Percentiles rank a stretch among this genome's conserved stretches.
Evolutionary conservation across 2,329 filamentous ascomycete genomes (phyloP).

Genomic region (Verticillium albo-atrum): DNA sequence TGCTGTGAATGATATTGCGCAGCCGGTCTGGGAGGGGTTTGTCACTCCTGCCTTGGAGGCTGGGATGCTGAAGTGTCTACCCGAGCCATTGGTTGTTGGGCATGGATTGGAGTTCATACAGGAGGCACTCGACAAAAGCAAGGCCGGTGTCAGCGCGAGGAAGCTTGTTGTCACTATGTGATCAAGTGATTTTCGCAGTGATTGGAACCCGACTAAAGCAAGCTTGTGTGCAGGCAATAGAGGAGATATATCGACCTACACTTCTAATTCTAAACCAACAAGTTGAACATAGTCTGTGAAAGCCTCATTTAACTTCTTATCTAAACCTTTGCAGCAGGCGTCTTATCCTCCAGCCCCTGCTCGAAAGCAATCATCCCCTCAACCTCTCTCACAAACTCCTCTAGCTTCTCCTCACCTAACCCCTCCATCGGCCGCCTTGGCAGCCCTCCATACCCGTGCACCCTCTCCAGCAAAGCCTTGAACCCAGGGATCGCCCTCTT

Average conservation of each 20-base stretch:
- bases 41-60: conserved; percentile 16
- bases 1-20: conserved; percentile 18
- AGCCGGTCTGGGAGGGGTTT: conserved; percentile 17
- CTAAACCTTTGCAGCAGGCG: neutral
- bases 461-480: conserved; percentile 19
- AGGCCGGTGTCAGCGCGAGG: conserved; percentile 17
- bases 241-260: too few relatives aligned
- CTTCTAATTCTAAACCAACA: too few relatives aligned
- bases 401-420: conserved; percentile 10
- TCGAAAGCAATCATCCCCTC: conserved; percentile 13
- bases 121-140: conserved; percentile 13
- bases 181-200: too few relatives aligned
- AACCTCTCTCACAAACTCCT: conserved; percentile 10
- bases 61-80: conserved; percentile 15
- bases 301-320: too few relatives aligned
- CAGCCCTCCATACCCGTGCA: conserved; percentile 54
- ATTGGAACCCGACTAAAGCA: too few relatives aligned
- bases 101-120: conserved; percentile 18
- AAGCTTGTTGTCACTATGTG: conserved; percentile 15
- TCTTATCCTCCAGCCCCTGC: conserved; percentile 4
- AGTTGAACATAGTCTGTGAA: too few relatives aligned
- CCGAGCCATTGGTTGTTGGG: conserved; percentile 16
- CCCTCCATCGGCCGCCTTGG: conserved; percentile 38
- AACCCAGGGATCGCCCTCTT: conserved; percentile 16
- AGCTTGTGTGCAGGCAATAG: too few relatives aligned